Conservation (phyloP, 371 early-diverging fungal genomes). For the Rhizomucor pusillus region DNA sequence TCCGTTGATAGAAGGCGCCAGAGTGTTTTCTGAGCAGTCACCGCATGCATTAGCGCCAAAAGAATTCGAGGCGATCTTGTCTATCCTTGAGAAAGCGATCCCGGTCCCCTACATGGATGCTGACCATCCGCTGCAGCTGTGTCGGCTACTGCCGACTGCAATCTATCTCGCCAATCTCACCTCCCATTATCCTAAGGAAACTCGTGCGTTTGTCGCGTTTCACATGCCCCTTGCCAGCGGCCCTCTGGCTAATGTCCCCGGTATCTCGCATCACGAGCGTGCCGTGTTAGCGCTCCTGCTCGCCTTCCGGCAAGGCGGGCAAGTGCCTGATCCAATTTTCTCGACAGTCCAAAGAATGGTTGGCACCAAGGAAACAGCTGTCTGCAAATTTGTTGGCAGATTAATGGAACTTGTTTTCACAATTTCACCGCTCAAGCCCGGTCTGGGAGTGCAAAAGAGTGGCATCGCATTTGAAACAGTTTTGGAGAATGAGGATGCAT, state of each 20-base stretch:
- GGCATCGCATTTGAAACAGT: slow-evolving; percentile 15
- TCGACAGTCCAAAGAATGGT: slow-evolving; percentile 34
- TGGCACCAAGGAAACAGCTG: slow-evolving; percentile 36
- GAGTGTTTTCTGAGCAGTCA: slow-evolving; percentile 37
- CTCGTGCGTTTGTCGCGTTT: slow-evolving; percentile 57
- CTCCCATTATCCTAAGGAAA: slow-evolving; percentile 59
- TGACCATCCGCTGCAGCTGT: slow-evolving; percentile 35
- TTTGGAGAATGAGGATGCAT: slow-evolving; percentile 4
- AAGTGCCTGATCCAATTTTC: slow-evolving; percentile 44
- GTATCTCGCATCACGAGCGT: slow-evolving; percentile 55
- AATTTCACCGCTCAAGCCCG: slow-evolving; percentile 41
- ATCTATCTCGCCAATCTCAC: slow-evolving; percentile 55
- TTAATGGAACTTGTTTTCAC: slow-evolving; percentile 45
- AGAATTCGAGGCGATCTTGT: slow-evolving; percentile 37
- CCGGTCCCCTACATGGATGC: slow-evolving; percentile 30
- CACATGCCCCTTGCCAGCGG: slow-evolving; percentile 62
- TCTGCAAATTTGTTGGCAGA: slow-evolving; percentile 43
- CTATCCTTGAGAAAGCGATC: slow-evolving; percentile 28
- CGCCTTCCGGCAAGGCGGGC: slow-evolving; percentile 56
- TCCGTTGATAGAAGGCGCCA: slow-evolving; percentile 52
- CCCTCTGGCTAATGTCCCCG: slow-evolving; percentile 56
- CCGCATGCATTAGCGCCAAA: slow-evolving; percentile 14
- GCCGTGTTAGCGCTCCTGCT: slow-evolving; percentile 53
- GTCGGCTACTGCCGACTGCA: slow-evolving; percentile 52
- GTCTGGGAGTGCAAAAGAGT: slow-evolving; percentile 29